Evolutionary conservation across 108 stramenopile genomes (phyloP), one percentile per base, ranked within the genome.

Genomic region (Cyclotella kingstonii): DNA sequence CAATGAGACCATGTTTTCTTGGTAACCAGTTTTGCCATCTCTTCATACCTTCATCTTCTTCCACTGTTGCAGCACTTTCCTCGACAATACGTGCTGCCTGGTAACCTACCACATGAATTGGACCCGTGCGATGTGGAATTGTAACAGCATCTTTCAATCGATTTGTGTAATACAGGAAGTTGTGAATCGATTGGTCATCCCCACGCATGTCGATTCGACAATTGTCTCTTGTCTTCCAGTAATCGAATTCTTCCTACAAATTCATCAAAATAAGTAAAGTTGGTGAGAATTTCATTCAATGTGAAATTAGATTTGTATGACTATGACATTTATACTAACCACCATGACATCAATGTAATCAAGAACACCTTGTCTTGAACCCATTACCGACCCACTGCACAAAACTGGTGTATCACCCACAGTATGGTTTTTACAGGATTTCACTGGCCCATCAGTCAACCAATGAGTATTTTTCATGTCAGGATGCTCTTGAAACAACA

Each of bases 181-280:
- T 89, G 74, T 89, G 87, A 51, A 89, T 82, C 22, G 70, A 69
- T 60, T 89, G 87, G 42, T 89, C 72, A 42, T 73, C 72, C 1
- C 58, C 87, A 19, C 62, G 42, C 53, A 65, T 84, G 22, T 69
- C 43, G 27, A 60, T 15, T 48, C n/a, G n/a, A n/a, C n/a, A n/a
- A n/a, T n/a, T n/a, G n/a, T n/a, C n/a, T n/a, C n/a, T n/a, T n/a
- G n/a, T 31, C 25, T 63, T 82, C 87, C 84, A 85, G 14, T 29
- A 38, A 27, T 73, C 63, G 67, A 89, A 81, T 78, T 89, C 87
- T 30, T 63, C 54, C 57, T n/a, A n/a, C n/a, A n/a, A n/a, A n/a
- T n/a, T n/a, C n/a, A n/a, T n/a, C n/a, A n/a, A n/a, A n/a, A n/a
- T n/a, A n/a, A n/a, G n/a, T n/a, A n/a, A n/a, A n/a, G n/a, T n/a